Evolutionary conservation across 768 basidiomycete genomes (phyloP).

Genomic region (Clathrus columnatus): DNA sequence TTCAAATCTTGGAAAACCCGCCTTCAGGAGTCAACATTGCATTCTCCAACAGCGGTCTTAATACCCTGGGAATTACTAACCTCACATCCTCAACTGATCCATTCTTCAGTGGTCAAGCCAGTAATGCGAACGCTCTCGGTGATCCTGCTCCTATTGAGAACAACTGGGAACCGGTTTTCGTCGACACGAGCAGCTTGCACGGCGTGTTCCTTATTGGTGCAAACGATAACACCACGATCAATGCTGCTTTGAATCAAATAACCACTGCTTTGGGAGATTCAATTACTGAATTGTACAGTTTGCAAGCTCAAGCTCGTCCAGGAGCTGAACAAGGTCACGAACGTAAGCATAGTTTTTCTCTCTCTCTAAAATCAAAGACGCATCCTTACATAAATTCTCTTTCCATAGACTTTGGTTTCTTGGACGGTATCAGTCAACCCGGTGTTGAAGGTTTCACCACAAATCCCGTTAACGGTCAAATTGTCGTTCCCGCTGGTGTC

Average conservation of each 20-base stretch:
- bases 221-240: constrained; percentile 3
- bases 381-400: constrained; percentile 10
- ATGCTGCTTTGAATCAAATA: constrained; percentile 4
- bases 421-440: constrained; percentile 20
- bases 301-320: constrained; percentile 15
- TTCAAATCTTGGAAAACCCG: constrained; percentile 6
- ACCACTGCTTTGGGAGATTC: constrained; percentile 12
- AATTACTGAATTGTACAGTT: constrained; percentile 9
- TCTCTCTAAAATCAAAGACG: too few relatives aligned
- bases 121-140: constrained; percentile 15
- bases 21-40: constrained; percentile 17
- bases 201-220: constrained; percentile 18
- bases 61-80: constrained; percentile 14
- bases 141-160: constrained; percentile 10
- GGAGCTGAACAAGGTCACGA: constrained; percentile 17
- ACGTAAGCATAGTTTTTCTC: constrained; percentile 5
- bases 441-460: constrained; percentile 14
- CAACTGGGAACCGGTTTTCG: constrained; percentile 14
- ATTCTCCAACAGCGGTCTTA: constrained; percentile 14
- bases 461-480: constrained; percentile 19
- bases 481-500: constrained; percentile 32
- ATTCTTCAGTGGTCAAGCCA: constrained; percentile 14
- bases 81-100: constrained; percentile 11
- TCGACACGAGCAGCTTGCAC: constrained; percentile 12
- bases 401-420: constrained; percentile 16